These are phyloP conservation scores for Spirogloea muscicola DNA, from an alignment of 139 green algal genomes.

Conservation along the genomic window DNA sequence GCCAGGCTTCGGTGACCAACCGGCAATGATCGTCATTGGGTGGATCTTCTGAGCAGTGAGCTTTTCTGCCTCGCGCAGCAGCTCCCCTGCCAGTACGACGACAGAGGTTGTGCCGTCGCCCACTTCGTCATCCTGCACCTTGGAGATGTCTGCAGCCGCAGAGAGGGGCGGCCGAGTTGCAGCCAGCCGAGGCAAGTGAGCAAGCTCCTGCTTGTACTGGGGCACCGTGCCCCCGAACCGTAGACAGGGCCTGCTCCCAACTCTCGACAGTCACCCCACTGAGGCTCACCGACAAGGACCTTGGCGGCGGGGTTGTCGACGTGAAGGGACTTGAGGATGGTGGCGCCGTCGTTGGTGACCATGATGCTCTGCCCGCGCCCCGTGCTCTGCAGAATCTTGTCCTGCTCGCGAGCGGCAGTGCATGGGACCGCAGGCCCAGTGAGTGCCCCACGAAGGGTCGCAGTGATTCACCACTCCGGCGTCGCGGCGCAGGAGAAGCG, in stretches of 20 bases:
- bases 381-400: constrained; percentile 98
- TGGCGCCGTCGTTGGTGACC: constrained; percentile 98
- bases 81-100: constrained; percentile 94
- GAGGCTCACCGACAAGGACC: constrained; percentile 45
- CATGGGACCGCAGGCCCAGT: no score
- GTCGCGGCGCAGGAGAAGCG: no score
- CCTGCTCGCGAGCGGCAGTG: no score
- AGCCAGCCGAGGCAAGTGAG: no score
- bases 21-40: constrained; percentile 96
- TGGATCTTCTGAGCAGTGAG: constrained; percentile 91
- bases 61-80: constrained; percentile 92
- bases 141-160: constrained; percentile 88
- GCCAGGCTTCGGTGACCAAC: no score
- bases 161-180: no score
- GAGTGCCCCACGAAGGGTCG: no score
- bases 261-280: no score
- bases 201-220: no score
- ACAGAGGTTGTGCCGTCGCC: constrained; percentile 97
- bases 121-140: constrained; percentile 96
- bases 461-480: no score
- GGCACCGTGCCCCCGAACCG: no score
- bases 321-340: constrained; percentile 93
- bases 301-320: constrained; percentile 98
- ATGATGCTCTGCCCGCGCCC: constrained; percentile 73
- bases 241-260: no score